Evolutionary conservation across 2,329 filamentous ascomycete species (phyloP).

Genomic region (Cercospora sesami): DNA sequence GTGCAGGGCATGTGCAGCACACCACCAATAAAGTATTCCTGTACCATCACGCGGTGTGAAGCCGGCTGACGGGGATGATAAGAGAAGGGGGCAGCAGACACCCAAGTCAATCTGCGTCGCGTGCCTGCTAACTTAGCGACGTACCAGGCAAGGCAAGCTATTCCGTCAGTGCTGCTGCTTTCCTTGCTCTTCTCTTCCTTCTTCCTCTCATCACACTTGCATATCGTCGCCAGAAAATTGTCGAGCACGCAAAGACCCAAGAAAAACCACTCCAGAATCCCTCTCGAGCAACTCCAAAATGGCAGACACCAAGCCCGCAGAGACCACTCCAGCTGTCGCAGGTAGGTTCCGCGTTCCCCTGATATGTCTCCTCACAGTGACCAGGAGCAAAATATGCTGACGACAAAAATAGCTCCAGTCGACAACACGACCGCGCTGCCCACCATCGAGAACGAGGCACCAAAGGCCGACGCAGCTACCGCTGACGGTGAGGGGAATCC

Average conservation of each 20-base stretch:
- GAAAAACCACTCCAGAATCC: not conserved
- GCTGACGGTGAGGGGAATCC: conserved; percentile 6
- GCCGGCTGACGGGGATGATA: conserved; percentile 12
- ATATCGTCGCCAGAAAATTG: conserved; percentile 1
- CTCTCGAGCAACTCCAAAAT: not conserved
- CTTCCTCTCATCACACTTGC: not conserved
- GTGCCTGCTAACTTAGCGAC: conserved; percentile 8
- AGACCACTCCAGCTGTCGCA: conserved; percentile 1
- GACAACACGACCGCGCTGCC: not conserved
- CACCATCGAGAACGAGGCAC: conserved; percentile 3
- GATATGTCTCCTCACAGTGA: not conserved
- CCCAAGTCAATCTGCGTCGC: conserved; percentile 9
- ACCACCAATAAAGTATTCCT: conserved; percentile 15
- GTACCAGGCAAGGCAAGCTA: conserved; percentile 2
- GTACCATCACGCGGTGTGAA: conserved; percentile 11
- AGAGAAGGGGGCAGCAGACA: not conserved
- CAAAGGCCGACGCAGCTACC: not conserved
- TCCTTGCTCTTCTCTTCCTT: conserved; percentile 2
- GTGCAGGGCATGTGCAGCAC: conserved; percentile 13
- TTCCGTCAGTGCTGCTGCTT: conserved; percentile 4
- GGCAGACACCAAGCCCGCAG: conserved; percentile 6
- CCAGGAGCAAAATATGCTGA: not conserved
- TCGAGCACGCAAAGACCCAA: not conserved
- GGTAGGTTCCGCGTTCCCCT: not conserved
- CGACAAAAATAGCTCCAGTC: not conserved